Conservation (phyloP, 371 early-diverging fungal genomes). For the Dipsacomyces acuminosporus region DNA sequence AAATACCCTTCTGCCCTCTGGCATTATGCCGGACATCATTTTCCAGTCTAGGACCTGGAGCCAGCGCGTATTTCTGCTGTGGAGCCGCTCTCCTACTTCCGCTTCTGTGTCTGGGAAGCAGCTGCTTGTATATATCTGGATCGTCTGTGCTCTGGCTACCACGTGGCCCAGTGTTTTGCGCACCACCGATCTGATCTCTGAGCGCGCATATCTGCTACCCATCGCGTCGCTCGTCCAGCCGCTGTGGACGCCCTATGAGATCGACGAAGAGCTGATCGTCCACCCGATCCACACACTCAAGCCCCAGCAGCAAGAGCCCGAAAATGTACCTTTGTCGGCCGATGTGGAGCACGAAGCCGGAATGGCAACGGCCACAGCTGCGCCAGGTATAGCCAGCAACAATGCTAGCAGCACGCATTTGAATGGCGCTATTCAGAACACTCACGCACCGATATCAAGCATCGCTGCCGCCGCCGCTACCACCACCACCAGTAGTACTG, state of each 20-base stretch:
- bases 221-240: slow-evolving; percentile 36
- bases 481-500: too few relatives aligned
- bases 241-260: slow-evolving; percentile 12
- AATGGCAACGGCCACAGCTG: too few relatives aligned
- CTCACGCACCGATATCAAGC: too few relatives aligned
- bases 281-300: neutral
- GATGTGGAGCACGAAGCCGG: too few relatives aligned
- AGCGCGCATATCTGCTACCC: slow-evolving; percentile 41
- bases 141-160: slow-evolving; percentile 34
- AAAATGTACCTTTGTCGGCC: too few relatives aligned
- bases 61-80: slow-evolving; percentile 29
- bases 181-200: slow-evolving; percentile 38
- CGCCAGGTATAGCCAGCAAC: too few relatives aligned
- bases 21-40: slow-evolving; percentile 21
- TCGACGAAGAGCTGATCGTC: neutral
- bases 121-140: slow-evolving; percentile 36
- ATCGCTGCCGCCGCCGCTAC: too few relatives aligned
- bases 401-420: too few relatives aligned
- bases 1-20: slow-evolving; percentile 12
- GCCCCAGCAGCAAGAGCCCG: too few relatives aligned
- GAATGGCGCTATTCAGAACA: too few relatives aligned
- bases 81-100: slow-evolving; percentile 3
- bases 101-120: slow-evolving; percentile 11
- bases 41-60: slow-evolving; percentile 29
- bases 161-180: slow-evolving; percentile 43